These are phyloP conservation scores for Zymoseptoria crescenta DNA, from an alignment of 2,329 filamentous ascomycete species.

Conservation along the genomic window DNA sequence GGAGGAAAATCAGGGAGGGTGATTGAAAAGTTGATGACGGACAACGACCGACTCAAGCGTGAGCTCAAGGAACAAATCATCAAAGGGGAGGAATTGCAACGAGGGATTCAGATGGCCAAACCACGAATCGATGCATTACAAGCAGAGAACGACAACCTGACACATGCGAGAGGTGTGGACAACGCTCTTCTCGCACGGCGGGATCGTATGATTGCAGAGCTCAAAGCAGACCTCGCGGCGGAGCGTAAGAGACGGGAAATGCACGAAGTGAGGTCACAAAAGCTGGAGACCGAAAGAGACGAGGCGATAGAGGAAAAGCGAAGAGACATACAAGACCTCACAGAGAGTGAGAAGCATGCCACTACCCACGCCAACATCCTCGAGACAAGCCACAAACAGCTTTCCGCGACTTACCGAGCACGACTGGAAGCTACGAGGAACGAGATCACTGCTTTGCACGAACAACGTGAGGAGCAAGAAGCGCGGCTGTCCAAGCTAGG, in stretches of 20 bases:
- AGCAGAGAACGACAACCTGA: conserved; percentile 60
- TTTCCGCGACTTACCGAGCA: conserved; percentile 56
- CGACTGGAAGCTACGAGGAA: conserved; percentile 32
- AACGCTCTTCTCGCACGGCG: conserved; percentile 63
- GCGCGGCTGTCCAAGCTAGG: conserved; percentile 58
- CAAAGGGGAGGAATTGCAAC: conserved; percentile 60
- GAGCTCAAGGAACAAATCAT: conserved; percentile 45
- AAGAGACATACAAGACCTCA: conserved; percentile 52
- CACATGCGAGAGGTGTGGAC: conserved; percentile 63
- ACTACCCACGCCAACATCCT: conserved; percentile 57
- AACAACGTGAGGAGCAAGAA: conserved; percentile 52
- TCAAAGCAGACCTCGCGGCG: conserved; percentile 55
- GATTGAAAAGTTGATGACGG: conserved; percentile 72
- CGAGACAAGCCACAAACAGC: conserved; percentile 63
- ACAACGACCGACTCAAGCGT: conserved; percentile 69
- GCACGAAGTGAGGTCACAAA: conserved; percentile 52
- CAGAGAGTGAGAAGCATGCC: conserved; percentile 43
- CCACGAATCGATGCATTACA: conserved; percentile 63
- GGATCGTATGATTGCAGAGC: conserved; percentile 64
- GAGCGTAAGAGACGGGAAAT: conserved; percentile 56
- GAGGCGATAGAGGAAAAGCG: conserved; percentile 53
- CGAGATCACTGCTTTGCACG: conserved; percentile 49
- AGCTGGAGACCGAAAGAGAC: conserved; percentile 58
- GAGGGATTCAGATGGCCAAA: conserved; percentile 58
- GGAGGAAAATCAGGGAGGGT: conserved; percentile 65